Evolutionary conservation across 2,329 filamentous ascomycete species (phyloP), one percentile per base, ranked within the genome.

Genomic region (Fusarium mangiferae): DNA sequence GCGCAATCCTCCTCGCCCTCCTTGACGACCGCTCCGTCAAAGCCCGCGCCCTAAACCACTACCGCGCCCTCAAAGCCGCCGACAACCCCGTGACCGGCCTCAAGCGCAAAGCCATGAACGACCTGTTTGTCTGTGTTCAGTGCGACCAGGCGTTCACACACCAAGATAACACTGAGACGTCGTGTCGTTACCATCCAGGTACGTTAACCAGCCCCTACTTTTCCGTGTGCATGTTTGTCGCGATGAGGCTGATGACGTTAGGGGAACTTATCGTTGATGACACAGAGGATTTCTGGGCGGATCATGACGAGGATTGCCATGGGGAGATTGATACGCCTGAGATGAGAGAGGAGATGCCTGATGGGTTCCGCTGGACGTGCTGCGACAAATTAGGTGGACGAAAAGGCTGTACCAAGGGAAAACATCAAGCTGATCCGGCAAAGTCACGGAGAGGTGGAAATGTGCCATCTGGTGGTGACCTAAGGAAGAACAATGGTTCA

Each of bases 61-160:
- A 68, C 12, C 30, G 39, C 13, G 38, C 49, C 3, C 46, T 76
- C 28, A 62, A 68, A 15, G 49, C 60, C 1, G 56, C 59, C 6
- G 55, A 66, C 24, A 26, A 30, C 4, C 48, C 38, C 20, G 24
- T 41, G 1, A 54, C 63, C 0, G 52, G 48, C 3, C 49, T 54
- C 33, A 75, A 77, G 57, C 74, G 75, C 28, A 77, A 77, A 56
- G 75, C 72, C 2, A 30, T 20, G 7, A 52, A 42, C 4, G 75
- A 77, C 1, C 5, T 77, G 14, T 67, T 49, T 24, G 45, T 76
- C 10, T 76, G 74, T 7, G 60, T 72, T 5, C 66, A 76, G 39
- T 77, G 74, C 8, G 69, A 67, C 33, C 30, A 30, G 1, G 54
- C 62, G 0, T 77, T 72, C 5, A 41, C 41, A 6, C 22, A 62